These are phyloP conservation scores for Dioszegia hungarica DNA, from an alignment of 768 basidiomycete genomes.

Conservation along the genomic window DNA sequence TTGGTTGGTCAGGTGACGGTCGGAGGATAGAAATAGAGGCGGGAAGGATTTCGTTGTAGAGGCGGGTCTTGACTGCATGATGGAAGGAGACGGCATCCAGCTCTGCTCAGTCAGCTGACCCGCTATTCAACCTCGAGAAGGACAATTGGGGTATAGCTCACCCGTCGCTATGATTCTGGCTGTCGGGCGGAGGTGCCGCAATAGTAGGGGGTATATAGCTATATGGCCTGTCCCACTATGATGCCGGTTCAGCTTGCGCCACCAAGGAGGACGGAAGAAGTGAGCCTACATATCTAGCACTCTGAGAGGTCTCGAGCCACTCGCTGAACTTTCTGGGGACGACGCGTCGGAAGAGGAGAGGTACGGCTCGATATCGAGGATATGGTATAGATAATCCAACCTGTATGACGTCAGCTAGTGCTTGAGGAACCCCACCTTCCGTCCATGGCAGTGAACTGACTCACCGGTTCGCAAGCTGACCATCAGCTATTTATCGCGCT, in stretches of 20 bases:
- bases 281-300: slow-evolving; percentile 62
- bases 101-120: slow-evolving; percentile 54
- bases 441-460: neutral
- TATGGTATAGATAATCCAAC: slow-evolving; percentile 69
- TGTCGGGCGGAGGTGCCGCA: slow-evolving; percentile 13
- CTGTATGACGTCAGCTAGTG: slow-evolving; percentile 51
- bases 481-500: slow-evolving; percentile 5
- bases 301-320: slow-evolving; percentile 36
- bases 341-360: slow-evolving; percentile 20
- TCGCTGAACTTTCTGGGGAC: neutral
- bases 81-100: slow-evolving; percentile 62
- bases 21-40: slow-evolving; percentile 54
- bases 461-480: slow-evolving; percentile 41
- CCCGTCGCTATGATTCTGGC: slow-evolving; percentile 28
- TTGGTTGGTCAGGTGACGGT: neutral
- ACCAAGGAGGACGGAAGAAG: neutral
- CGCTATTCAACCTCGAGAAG: no score
- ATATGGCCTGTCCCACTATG: slow-evolving; percentile 83
- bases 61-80: slow-evolving; percentile 60
- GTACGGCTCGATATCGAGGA: slow-evolving; percentile 37
- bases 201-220: slow-evolving; percentile 77
- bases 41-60: slow-evolving; percentile 55
- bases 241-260: neutral
- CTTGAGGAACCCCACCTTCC: no score
- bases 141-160: slow-evolving; percentile 6